Evolutionary conservation across 768 basidiomycete species (phyloP).

Genomic region (Dacryopinax primogenitus): DNA sequence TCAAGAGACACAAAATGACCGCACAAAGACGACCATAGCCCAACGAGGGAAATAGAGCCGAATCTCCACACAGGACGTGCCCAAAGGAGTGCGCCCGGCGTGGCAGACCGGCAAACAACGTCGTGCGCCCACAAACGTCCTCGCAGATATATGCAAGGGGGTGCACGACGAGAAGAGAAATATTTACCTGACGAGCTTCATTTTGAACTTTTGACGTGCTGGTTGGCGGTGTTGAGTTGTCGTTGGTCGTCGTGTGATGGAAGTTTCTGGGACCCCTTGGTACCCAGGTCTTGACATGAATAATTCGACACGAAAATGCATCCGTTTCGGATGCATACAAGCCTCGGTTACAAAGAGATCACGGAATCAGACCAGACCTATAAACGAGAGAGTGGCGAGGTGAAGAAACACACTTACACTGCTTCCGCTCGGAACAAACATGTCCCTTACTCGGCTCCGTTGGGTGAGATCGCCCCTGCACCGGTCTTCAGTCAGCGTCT

Average conservation of each 20-base stretch:
- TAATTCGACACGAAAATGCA: too few species aligned
- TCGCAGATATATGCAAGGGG: neutral
- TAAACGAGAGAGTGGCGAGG: neutral
- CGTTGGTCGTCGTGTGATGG: neutral
- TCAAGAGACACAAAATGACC: neutral
- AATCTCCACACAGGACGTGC: constrained; percentile 2
- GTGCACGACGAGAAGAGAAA: neutral
- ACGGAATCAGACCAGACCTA: too few species aligned
- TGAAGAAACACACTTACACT: neutral
- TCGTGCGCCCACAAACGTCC: neutral
- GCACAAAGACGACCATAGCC: too few species aligned
- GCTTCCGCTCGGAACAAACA: neutral
- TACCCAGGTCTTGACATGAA: too few species aligned
- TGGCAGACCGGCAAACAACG: neutral
- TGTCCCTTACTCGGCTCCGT: too few species aligned
- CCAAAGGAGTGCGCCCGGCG: constrained; percentile 4
- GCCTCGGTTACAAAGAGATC: too few species aligned
- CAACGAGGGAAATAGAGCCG: neutral
- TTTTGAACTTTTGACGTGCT: neutral
- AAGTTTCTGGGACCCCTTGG: neutral
- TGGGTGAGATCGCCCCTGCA: too few species aligned
- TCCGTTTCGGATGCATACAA: too few species aligned
- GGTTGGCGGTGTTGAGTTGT: neutral
- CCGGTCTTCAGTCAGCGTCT: too few species aligned
- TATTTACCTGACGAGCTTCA: constrained; percentile 7